A percentile compares a stretch with the other conserved stretches of the same genome.
Conservation (phyloP, 352 stramenopile species). For the Elongisporangium prolatum region DNA sequence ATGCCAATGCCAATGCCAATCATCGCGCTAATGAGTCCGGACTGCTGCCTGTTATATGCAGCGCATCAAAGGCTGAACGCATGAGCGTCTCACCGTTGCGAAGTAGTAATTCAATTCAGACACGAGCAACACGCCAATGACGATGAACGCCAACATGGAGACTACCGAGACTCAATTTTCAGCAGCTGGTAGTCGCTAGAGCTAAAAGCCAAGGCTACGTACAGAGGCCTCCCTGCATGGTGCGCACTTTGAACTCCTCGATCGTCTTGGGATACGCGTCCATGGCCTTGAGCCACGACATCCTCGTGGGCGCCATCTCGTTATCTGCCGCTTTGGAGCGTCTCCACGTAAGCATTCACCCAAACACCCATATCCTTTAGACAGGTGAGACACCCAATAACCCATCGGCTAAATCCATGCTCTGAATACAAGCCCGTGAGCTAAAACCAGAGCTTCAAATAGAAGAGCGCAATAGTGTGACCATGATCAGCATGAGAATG, state of each 20-base stretch:
- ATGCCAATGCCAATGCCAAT: too few species aligned
- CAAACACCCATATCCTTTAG: neutral
- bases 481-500: neutral
- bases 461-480: neutral
- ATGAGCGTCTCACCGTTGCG: constrained; percentile 24
- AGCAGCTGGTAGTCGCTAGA: neutral
- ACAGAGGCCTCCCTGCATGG: constrained; percentile 76
- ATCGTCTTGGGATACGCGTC: constrained; percentile 87
- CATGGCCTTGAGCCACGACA: constrained; percentile 40
- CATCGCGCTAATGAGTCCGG: neutral
- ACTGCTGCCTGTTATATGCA: neutral
- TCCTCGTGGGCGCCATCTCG: constrained; percentile 10
- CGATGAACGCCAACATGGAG: constrained; percentile 63
- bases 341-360: neutral
- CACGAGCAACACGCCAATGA: constrained; percentile 58
- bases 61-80: neutral
- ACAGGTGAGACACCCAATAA: neutral
- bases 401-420: neutral
- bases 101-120: constrained; percentile 83
- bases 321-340: neutral
- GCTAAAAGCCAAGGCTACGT: constrained; percentile 13
- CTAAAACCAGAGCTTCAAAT: neutral
- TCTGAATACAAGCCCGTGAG: neutral
- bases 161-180: constrained; percentile 20
- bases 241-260: constrained; percentile 87